A percentile compares a stretch with the other conserved stretches of the same genome.
These are phyloP conservation scores for Pleurotus giganteus DNA, from an alignment of 768 basidiomycete species.

Conservation along the genomic window DNA sequence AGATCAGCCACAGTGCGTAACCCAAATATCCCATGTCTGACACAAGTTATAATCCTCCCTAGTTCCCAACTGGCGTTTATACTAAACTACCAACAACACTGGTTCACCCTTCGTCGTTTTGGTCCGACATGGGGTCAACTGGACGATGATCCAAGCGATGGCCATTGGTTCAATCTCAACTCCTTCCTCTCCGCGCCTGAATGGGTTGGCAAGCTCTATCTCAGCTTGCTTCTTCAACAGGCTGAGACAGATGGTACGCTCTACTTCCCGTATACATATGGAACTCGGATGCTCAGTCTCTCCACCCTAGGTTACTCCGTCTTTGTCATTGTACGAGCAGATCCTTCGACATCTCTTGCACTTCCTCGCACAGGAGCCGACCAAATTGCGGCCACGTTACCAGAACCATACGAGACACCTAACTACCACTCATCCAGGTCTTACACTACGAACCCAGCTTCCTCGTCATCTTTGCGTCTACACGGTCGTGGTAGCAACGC, in stretches of 20 bases:
- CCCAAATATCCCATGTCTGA: background rate
- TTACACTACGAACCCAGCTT: slow-evolving; percentile 3
- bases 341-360: slow-evolving; percentile 50
- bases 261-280: background rate
- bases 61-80: slow-evolving; percentile 87
- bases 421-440: background rate
- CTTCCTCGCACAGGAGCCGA: slow-evolving; percentile 72
- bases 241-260: slow-evolving; percentile 77
- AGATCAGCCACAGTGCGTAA: slow-evolving; percentile 69
- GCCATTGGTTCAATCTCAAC: slow-evolving; percentile 89
- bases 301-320: slow-evolving; percentile 66
- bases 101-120: slow-evolving; percentile 87
- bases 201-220: slow-evolving; percentile 81
- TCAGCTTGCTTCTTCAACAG: slow-evolving; percentile 84
- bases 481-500: background rate
- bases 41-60: background rate
- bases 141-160: slow-evolving; percentile 45
- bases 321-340: slow-evolving; percentile 68
- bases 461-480: background rate
- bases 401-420: slow-evolving; percentile 39
- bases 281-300: background rate
- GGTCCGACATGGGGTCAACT: slow-evolving; percentile 37
- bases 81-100: slow-evolving; percentile 82
- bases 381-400: slow-evolving; percentile 60
- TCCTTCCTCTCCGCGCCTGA: slow-evolving; percentile 70